Evolutionary conservation across 257 asterid genomes (phyloP), one percentile per base, ranked within the genome.

Genomic region (Cordia subcordata): DNA sequence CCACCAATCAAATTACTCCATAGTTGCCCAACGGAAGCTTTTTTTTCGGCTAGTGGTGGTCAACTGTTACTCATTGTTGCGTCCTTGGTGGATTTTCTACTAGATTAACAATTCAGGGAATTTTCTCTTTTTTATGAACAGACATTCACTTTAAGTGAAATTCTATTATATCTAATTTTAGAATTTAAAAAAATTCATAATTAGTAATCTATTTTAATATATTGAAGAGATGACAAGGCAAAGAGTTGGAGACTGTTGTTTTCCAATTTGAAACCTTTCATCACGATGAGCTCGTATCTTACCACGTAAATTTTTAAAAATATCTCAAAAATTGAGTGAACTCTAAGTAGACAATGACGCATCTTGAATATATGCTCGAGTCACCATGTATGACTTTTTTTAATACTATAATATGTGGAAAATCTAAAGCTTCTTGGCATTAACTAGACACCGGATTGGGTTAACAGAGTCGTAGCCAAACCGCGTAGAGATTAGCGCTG

Each of bases 31-130:
- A 72, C 72, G 72, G 66, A 79, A 53, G 57, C 21, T 32, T 55
- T 56, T 57, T 49, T 66, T 72, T 71, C 77, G 66, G 64, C 55
- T 72, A 58, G 58, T 64, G 18, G 44, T 64, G 58, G 83, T 81
- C 95, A 81, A 86, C 81, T 65, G 49, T 61, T 76, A n/a, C n/a
- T 60, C 73, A 52, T 52, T 21, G 51, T 57, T 11, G 49, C 33
- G 10, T 8, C 10, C 47, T 42, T 42, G 10, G 47, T 42, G 47
- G 47, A 42, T 0, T n/a, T 64, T 23, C 32, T 22, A 49, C 55
- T 53, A 63, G 47, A 50, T 49, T 50, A 50, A 35, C 39, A 44
- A 47, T 61, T 49, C 35, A 27, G 35, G 4, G 6, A 27, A n/a
- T n/a, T n/a, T n/a, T n/a, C n/a, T n/a, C n/a, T n/a, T n/a, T n/a